A percentile compares a stretch with the other conserved stretches of the same genome.
phyloP scores from a whole-genome alignment of 495 filamentous ascomycete genomes.

The Aspergillus ellipticus region DNA sequence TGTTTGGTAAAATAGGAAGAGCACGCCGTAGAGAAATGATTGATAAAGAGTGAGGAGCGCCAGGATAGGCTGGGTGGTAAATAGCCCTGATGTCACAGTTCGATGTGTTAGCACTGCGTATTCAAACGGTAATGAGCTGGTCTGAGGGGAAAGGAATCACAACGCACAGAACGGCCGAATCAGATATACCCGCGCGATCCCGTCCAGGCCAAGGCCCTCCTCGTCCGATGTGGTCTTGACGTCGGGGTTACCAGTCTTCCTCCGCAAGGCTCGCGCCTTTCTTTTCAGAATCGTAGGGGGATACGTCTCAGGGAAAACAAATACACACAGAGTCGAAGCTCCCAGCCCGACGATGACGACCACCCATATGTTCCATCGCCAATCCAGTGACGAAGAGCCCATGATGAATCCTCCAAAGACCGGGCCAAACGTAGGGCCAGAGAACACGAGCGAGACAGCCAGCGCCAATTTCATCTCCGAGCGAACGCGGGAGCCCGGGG shows the following conservation, averaged over 20 bases:
- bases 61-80: constrained; percentile 5
- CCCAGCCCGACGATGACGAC: constrained; percentile 6
- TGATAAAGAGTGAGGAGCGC: constrained; percentile 6
- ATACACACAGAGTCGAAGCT: background rate
- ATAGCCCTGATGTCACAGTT: background rate
- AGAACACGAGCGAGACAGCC: constrained; percentile 4
- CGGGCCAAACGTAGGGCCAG: constrained; percentile 10
- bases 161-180: background rate
- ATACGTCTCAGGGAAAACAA: constrained; percentile 56
- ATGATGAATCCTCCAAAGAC: constrained; percentile 11
- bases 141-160: background rate
- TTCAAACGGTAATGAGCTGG: background rate
- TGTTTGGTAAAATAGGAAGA: constrained; percentile 8
- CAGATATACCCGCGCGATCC: background rate
- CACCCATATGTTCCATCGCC: constrained; percentile 13
- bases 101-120: background rate
- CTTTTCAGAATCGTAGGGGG: constrained; percentile 51
- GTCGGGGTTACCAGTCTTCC: constrained; percentile 52
- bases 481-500: background rate
- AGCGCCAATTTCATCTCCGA: constrained; percentile 3
- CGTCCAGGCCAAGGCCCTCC: background rate
- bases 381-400: constrained; percentile 1
- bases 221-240: constrained; percentile 3
- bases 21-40: constrained; percentile 9
- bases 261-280: constrained; percentile 46